These are phyloP conservation scores for Nemania sp. DNA, from an alignment of 2,329 filamentous ascomycete species.

Conservation along the genomic window DNA sequence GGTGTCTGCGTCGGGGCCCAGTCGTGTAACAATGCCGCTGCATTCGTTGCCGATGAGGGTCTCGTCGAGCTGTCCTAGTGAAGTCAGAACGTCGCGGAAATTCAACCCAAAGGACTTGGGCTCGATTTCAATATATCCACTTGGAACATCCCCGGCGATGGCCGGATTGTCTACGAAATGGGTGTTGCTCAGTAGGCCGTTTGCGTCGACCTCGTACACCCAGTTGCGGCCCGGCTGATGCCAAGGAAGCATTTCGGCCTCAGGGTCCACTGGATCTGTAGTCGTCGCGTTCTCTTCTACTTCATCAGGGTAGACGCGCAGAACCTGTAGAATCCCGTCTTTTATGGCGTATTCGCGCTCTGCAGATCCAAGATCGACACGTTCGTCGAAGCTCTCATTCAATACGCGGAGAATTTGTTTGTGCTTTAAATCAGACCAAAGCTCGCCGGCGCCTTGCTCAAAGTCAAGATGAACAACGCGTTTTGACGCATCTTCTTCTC, in stretches of 20 bases:
- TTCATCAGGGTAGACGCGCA: not conserved
- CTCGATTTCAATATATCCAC: not conserved
- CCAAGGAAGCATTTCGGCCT: not conserved
- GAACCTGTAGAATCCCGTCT: not conserved
- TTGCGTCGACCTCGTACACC: not conserved
- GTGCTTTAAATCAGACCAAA: not conserved
- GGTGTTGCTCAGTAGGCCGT: not conserved
- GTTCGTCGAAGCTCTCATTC: not conserved
- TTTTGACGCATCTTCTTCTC: constrained; percentile 22
- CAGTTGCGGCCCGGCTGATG: not conserved
- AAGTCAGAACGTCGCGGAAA: too few species aligned
- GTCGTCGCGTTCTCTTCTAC: too few species aligned
- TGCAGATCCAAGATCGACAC: not conserved
- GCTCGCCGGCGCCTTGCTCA: not conserved
- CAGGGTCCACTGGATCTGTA: not conserved
- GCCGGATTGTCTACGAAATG: not conserved
- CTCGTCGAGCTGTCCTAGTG: not conserved
- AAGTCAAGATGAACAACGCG: constrained; percentile 26
- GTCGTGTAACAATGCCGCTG: not conserved
- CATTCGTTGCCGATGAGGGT: not conserved
- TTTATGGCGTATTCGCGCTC: not conserved
- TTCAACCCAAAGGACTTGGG: not conserved
- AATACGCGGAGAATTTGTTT: not conserved
- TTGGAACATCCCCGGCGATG: not conserved
- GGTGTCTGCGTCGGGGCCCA: not conserved